Conservation (phyloP, 2,329 filamentous ascomycete species). For the Venturia oleaginea region DNA sequence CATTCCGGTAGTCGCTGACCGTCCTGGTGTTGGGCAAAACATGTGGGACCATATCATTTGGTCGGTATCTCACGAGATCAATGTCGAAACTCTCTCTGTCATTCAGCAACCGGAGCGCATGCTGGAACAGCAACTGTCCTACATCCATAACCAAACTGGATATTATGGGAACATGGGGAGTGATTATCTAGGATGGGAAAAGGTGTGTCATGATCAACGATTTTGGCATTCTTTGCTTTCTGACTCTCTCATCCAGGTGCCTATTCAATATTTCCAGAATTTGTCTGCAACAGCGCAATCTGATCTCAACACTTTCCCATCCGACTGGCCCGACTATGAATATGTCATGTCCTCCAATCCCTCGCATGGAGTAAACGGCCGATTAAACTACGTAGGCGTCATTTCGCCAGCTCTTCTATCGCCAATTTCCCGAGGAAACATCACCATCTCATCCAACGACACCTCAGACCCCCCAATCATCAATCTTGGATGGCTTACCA, state of each 20-base stretch:
- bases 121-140: background rate
- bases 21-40: conserved; percentile 24
- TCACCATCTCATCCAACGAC: conserved; percentile 24
- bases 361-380: background rate
- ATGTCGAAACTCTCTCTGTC: conserved; percentile 15
- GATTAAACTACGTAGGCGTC: too few relatives aligned
- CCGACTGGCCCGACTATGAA: conserved; percentile 29
- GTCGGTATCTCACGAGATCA: conserved; percentile 18
- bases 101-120: conserved; percentile 1
- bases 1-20: conserved; percentile 22
- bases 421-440: conserved; percentile 27
- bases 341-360: conserved; percentile 18
- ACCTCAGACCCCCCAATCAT: conserved; percentile 23
- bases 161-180: conserved; percentile 18
- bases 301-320: conserved; percentile 20
- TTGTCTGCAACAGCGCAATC: conserved; percentile 10
- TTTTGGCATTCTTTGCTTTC: conserved; percentile 9
- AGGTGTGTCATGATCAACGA: conserved; percentile 18
- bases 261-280: too few relatives aligned
- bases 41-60: conserved; percentile 30
- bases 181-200: conserved; percentile 21
- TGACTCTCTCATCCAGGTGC: too few relatives aligned
- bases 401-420: conserved; percentile 9
- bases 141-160: conserved; percentile 12
- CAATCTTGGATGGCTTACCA: conserved; percentile 28